Evolutionary conservation across 352 stramenopile species (phyloP), one percentile per base, ranked within the genome.

Genomic region (Phytophthora quininea): DNA sequence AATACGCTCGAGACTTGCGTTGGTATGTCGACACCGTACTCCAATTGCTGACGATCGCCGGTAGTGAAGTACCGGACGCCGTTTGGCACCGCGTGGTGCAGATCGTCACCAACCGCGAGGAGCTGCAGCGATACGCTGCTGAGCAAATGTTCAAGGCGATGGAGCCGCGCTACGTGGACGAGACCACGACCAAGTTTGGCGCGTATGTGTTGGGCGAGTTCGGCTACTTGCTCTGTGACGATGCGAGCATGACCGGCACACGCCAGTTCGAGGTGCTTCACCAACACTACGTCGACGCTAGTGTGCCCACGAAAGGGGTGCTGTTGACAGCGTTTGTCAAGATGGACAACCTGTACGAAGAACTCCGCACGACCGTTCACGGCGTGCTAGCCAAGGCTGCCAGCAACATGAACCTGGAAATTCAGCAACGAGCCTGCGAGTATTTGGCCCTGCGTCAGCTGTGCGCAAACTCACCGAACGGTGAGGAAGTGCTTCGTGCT

Each of bases 11-110:
- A 27, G 95, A 99, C 74, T 80, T 98, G 53, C 85, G 90, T 58
- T 94, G 84, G 96, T 99, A 99, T 69, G 93, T 99, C 30, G 97
- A 99, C 84, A 99, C 96, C 12, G 97, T 99, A 68, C 82, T 99
- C 3, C 96, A 99, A 70, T 85, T 99, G 19, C 97, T 99, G 67
- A 97, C 92, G 24, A 96, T 98, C 51, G 97, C 96, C 27, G 86
- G 84, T n/a, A 88, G 88, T 54, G 82, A 98, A 70, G 93, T 98
- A 7, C 95, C 92, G 51, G 94, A 98, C 77, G 89, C 97, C 52
- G 98, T 99, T 38, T 99, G 97, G 97, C 96, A 99, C 75, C 93
- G 97, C 50, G 96, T 99, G 15, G 97, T 99, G 35, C 96, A 99
- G 77, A 99, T 99, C 75, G 93, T 99, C 31, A 99, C 97, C 19